phyloP scores from a whole-genome alignment of 2,329 filamentous ascomycete species.

The Canariomyces notabilis region DNA sequence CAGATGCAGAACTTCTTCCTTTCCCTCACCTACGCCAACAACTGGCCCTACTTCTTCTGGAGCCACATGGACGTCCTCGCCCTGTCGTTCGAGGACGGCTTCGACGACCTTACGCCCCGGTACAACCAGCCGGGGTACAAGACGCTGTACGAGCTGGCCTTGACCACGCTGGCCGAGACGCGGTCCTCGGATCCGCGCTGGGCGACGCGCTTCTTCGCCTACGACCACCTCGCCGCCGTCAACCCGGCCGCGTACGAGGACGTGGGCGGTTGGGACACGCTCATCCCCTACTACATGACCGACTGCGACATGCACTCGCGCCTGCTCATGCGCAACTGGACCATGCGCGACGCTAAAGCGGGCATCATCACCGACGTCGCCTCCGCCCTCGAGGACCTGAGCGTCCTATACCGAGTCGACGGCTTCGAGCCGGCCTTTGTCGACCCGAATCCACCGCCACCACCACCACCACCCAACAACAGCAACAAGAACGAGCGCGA shows the following conservation, averaged over 20 bases:
- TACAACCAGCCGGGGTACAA: slow-evolving; percentile 36
- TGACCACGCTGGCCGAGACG: slow-evolving; percentile 33
- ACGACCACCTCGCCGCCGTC: slow-evolving; percentile 53
- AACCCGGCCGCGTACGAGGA: slow-evolving; percentile 48
- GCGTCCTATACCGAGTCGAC: slow-evolving; percentile 42
- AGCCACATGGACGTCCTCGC: slow-evolving; percentile 48
- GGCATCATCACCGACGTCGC: slow-evolving; percentile 45
- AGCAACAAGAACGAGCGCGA: slow-evolving; percentile 10
- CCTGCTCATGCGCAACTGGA: slow-evolving; percentile 42
- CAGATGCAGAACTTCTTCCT: slow-evolving; percentile 53
- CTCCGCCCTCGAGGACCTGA: slow-evolving; percentile 40
- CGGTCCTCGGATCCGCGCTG: slow-evolving; percentile 36
- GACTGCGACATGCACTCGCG: slow-evolving; percentile 53
- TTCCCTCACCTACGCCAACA: slow-evolving; percentile 36
- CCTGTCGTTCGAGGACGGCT: slow-evolving; percentile 39
- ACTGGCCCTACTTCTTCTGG: slow-evolving; percentile 51
- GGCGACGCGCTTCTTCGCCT: slow-evolving; percentile 52
- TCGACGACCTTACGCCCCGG: slow-evolving; percentile 29
- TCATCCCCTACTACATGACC: slow-evolving; percentile 54
- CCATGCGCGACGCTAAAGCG: slow-evolving; percentile 34
- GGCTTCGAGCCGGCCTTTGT: slow-evolving; percentile 32
- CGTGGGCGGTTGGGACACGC: slow-evolving; percentile 52
- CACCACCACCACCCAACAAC: slow-evolving; percentile 2
- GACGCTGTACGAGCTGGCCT: slow-evolving; percentile 37
- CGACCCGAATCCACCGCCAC: slow-evolving; percentile 31